phyloP scores from a whole-genome alignment of 1,284 basidiomycete species.

The Bondarzewia mesenterica region DNA sequence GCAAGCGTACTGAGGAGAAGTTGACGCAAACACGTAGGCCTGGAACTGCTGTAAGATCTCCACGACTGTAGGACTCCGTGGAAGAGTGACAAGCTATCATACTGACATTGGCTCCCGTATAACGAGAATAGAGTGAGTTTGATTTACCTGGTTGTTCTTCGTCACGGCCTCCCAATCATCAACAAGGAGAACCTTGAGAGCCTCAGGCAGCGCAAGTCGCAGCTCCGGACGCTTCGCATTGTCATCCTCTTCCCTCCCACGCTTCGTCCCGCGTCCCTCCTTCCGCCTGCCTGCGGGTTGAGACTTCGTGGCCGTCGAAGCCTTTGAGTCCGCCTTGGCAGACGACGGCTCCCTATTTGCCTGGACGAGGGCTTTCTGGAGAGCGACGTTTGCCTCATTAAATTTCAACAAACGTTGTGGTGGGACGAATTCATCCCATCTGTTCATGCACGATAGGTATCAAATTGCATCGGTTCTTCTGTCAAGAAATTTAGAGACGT shows the following conservation, averaged over 20 bases:
- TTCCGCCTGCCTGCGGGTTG: constrained; percentile 38
- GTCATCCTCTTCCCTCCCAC: constrained; percentile 63
- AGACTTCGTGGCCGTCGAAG: constrained; percentile 18
- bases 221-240: constrained; percentile 77
- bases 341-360: constrained; percentile 26
- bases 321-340: constrained; percentile 27
- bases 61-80: constrained; percentile 75
- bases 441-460: not conserved
- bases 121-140: not conserved
- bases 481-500: constrained; percentile 27
- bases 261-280: constrained; percentile 51
- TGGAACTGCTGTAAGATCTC: constrained; percentile 79
- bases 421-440: constrained; percentile 64
- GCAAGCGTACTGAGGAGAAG: constrained; percentile 37
- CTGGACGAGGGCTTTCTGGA: constrained; percentile 57
- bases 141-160: constrained; percentile 77
- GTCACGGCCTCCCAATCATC: constrained; percentile 99
- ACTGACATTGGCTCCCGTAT: not conserved
- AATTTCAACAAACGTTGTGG: constrained; percentile 77
- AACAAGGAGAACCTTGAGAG: constrained; percentile 83
- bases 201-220: constrained; percentile 85
- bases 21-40: constrained; percentile 45
- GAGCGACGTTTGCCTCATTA: constrained; percentile 78
- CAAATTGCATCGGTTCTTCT: not conserved
- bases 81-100: constrained; percentile 74